phyloP scores from a whole-genome alignment of 139 green algal species.

The Astrephomene gubernaculifera region DNA sequence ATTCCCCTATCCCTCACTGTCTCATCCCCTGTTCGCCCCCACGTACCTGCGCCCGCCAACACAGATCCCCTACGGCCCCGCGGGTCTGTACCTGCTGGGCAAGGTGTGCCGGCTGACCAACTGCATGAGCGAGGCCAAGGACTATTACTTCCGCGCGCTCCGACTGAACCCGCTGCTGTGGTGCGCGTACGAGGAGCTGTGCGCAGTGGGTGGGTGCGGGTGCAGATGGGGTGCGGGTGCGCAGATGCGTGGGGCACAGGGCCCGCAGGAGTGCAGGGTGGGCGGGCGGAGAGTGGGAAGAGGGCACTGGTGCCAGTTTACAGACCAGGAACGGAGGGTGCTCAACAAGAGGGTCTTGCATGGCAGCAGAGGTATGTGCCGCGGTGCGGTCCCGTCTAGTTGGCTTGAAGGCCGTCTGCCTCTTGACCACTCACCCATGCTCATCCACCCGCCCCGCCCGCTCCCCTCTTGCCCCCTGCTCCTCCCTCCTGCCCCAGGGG shows the following conservation, averaged over 20 bases:
- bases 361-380: too few relatives aligned
- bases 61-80: conserved; percentile 84
- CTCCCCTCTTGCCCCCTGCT: too few relatives aligned
- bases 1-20: not conserved
- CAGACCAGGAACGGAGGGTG: too few relatives aligned
- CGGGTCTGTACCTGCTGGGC: conserved; percentile 90
- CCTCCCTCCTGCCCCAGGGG: conserved; percentile 38
- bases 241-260: too few relatives aligned
- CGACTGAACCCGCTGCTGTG: conserved; percentile 88
- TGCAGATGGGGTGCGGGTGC: too few relatives aligned
- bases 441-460: too few relatives aligned
- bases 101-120: conserved; percentile 74
- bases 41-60: not conserved
- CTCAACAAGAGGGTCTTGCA: too few relatives aligned
- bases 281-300: not conserved
- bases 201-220: conserved; percentile 72
- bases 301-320: not conserved
- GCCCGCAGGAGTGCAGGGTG: not conserved
- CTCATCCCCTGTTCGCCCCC: not conserved
- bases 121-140: conserved; percentile 66
- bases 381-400: too few relatives aligned
- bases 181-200: conserved; percentile 95
- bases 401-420: too few relatives aligned
- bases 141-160: conserved; percentile 78
- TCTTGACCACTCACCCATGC: too few relatives aligned